Conservation (phyloP, 1,284 basidiomycete species). For the Leccinum pachyderme region DNA sequence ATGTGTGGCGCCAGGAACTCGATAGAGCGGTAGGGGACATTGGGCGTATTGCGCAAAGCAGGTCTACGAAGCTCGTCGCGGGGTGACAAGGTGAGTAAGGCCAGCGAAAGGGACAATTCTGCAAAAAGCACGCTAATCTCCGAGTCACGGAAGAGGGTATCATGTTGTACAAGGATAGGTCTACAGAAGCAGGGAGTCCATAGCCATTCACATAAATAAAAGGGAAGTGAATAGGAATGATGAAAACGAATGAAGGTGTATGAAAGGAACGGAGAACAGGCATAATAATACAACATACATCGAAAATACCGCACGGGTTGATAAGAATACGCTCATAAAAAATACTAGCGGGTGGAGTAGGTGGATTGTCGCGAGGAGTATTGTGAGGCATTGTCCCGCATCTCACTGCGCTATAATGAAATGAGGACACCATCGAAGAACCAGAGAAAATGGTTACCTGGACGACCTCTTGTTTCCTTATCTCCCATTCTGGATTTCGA, state of each 20-base stretch:
- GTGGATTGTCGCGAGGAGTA: conserved; percentile 11
- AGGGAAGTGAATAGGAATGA: neutral
- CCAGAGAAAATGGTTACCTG: conserved; percentile 28
- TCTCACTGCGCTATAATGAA: conserved; percentile 27
- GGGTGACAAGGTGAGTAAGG: conserved; percentile 9
- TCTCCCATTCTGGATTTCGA: conserved; percentile 62
- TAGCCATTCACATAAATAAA: conserved; percentile 16
- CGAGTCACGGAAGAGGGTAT: conserved; percentile 5
- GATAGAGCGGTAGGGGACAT: conserved; percentile 72
- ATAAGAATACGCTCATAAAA: conserved; percentile 35
- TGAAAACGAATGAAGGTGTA: neutral
- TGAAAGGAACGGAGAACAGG: conserved; percentile 3
- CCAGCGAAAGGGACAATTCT: neutral
- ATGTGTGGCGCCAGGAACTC: conserved; percentile 63
- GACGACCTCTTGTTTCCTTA: conserved; percentile 45
- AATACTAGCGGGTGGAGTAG: conserved; percentile 3
- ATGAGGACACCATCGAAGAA: conserved; percentile 11
- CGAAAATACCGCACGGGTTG: conserved; percentile 13
- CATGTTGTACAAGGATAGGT: conserved; percentile 16
- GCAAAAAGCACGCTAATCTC: neutral
- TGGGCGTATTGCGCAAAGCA: conserved; percentile 70
- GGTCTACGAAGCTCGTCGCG: conserved; percentile 40
- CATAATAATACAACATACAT: conserved; percentile 28
- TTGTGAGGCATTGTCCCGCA: conserved; percentile 9
- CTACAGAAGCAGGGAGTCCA: conserved; percentile 4